Evolutionary conservation across 805 yeast genomes (phyloP), one percentile per base, ranked within the genome.

Genomic region (Pichia sporocuriosa): DNA sequence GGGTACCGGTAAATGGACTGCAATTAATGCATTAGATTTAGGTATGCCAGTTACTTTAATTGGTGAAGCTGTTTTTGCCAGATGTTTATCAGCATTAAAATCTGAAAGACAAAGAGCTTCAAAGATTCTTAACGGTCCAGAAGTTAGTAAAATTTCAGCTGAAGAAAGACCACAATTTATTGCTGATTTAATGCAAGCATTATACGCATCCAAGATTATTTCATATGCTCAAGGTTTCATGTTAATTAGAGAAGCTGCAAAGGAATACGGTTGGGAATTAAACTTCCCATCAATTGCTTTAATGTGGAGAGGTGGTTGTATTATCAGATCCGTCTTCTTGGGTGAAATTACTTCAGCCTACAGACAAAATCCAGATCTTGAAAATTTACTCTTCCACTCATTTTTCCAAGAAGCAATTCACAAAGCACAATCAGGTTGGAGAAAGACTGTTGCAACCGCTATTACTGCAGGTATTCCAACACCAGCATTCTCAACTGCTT

Each of bases 271-370:
- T 62, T 90, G 98, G 98, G 81, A 85, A 69, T 77, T 90, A 66
- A 93, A 90, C 83, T 84, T 86, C 81, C 96, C 97, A 58, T 93
- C 95, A 47, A 93, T 93, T 59, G 97, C 97, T 57, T 79, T 93
- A 61, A 90, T 90, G 97, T 90, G 98, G 98, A 83, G 98, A 79
- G 98, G 98, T 75, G 98, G 98, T 59, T 90, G 98, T 79, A 90
- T 90, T 69, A 90, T 90, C 72, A 86, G 97, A 79, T 90, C 98
- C 45, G 97, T 90, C 53, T 90, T 90, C 84, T 76, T 90, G 64
- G 97, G 81, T 63, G 97, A 90, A 70, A 90, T 90, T 72, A 90
- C 98, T 55, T 68, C 86, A 65, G 98, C 98, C 55, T 90, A 82
- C 84, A 85, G 93, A 72, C 79, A 83, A 67, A 74, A 82, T 74